Base-by-base conservation (phyloP, 1,284 basidiomycete species). In the Kwoniella shivajii region DNA sequence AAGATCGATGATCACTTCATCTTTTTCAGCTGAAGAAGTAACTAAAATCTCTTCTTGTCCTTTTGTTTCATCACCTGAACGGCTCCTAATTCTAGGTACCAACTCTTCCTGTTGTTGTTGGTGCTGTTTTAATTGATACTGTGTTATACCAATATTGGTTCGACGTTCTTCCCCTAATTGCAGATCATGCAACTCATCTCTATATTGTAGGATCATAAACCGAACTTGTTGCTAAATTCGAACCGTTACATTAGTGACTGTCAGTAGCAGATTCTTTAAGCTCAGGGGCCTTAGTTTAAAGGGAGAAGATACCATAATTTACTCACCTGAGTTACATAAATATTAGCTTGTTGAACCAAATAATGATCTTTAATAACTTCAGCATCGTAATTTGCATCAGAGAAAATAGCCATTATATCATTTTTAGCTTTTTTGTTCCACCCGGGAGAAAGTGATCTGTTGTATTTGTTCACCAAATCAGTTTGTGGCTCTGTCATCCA, bases 301-400 rank as follows among this genome's bases (percentile, higher is more conserved):
- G 31, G 41, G 30, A 18, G 26, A 13, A 14, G 7, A 30, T 2
- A 14, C 9, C 16, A 7, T 4, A n/a, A 9, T 14, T 9, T 7
- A 37, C 58, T 53, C 39, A 56, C 58, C 44, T 72, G 72, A 5
- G 74, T 73, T 13, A 74, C 74, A 27, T 73, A 68, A 31, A 73
- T 74, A 56, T 74, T 76, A n/a, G 69, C 71, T 60, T 75, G 71
- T 62, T 73, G 68, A 34, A 76, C 72, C 5, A 68, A 48, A 57
- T 68, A 74, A 27, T 57, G 63, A 60, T 76, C 72, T 37, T 71
- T 65, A 27, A 61, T 59, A 31, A 59, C 56, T 24, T 61, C 53
- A 5, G 60, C 57, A 10, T 64, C 61, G 2, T 63, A 60, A 7
- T 65, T 52, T 30, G 54, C 66, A 69, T 56, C 67, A 57, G 50